Base-by-base conservation (phyloP, 805 yeast species). In the Metschnikowia shivogae region DNA sequence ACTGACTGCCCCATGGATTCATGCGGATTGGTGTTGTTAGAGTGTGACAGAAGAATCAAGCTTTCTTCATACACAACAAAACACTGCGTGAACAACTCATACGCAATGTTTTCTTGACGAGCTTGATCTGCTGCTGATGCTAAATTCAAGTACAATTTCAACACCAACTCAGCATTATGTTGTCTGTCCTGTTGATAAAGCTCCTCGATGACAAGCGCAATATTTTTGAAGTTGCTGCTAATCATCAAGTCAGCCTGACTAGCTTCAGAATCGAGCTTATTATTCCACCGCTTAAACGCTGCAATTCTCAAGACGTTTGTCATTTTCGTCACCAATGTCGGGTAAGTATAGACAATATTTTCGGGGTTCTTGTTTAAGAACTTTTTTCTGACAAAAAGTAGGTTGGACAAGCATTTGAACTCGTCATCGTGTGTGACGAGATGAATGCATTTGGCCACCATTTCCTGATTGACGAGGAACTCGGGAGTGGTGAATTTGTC, bases 11-110 rank as follows among this genome's bases (percentile, higher is more conserved):
- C 67, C 49, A 66, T 59, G 7, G 72, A 54, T 40, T 68, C 73
- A 44, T 70, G 73, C 0, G 74, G 68, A 42, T 61, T 64, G 19
- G 34, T 44, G 33, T 39, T 34, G 38, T 50, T 56, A 17, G 52
- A 53, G 17, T 39, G 45, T 6, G 52, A 38, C 13, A 56, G 39
- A 28, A 66, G 45, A 19, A 63, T 63, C 38, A 79, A 59, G 40
- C 66, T 66, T 47, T 80, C 83, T 62, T 92, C 98, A 61, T 88
- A 90, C 0, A 89, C 76, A 1, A 90, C 77, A 60, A 90, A 87
- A 3, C 95, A 84, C 62, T 89, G 95, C 31, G 87, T 90, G 63
- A 84, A 88, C 58, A 89, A 82, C 65, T 93, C 99, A 65, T 87
- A 87, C 12, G 92, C 73, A 27, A 89, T 81, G 48, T 85, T 89